Conservation (phyloP, 306 rosid species). For the Senna tora region DNA sequence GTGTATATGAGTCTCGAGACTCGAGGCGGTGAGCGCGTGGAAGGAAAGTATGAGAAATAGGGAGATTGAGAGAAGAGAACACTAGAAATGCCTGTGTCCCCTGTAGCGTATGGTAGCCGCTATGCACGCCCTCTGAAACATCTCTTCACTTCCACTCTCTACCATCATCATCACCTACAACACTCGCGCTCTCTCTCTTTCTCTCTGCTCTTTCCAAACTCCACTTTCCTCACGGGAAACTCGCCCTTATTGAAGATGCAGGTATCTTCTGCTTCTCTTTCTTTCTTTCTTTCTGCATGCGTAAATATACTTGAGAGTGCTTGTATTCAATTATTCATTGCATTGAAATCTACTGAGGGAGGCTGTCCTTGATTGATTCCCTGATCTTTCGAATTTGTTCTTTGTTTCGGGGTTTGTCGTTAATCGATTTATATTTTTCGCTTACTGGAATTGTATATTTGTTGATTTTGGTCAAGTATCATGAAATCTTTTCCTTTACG, state of each 20-base stretch:
- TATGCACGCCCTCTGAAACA: constrained; percentile 12
- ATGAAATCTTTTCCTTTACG: not conserved
- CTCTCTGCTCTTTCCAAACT: constrained; percentile 46
- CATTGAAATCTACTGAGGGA: not conserved
- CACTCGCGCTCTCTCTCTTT: constrained; percentile 26
- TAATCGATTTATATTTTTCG: not conserved
- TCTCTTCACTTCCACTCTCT: constrained; percentile 10
- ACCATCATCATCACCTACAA: constrained; percentile 5
- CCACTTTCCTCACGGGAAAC: constrained; percentile 76
- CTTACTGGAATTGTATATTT: not conserved
- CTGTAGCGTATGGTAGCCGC: constrained; percentile 53
- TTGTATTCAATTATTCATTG: not conserved
- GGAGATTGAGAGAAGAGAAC: constrained; percentile 2
- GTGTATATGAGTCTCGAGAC: constrained; percentile 46
- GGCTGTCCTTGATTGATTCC: not conserved
- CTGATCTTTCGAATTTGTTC: not conserved
- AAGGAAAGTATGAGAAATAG: constrained; percentile 6
- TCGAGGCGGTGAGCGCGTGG: constrained; percentile 24
- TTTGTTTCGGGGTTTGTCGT: not conserved
- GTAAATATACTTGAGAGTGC: not conserved
- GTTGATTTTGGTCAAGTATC: not conserved
- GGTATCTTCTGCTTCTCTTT: constrained; percentile 39
- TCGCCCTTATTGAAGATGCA: constrained; percentile 60
- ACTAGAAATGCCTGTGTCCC: not conserved
- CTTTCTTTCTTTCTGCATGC: not conserved